Evolutionary conservation across 192 early-diverging fungal species (phyloP).

Genomic region (Haplosporangium gracile): DNA sequence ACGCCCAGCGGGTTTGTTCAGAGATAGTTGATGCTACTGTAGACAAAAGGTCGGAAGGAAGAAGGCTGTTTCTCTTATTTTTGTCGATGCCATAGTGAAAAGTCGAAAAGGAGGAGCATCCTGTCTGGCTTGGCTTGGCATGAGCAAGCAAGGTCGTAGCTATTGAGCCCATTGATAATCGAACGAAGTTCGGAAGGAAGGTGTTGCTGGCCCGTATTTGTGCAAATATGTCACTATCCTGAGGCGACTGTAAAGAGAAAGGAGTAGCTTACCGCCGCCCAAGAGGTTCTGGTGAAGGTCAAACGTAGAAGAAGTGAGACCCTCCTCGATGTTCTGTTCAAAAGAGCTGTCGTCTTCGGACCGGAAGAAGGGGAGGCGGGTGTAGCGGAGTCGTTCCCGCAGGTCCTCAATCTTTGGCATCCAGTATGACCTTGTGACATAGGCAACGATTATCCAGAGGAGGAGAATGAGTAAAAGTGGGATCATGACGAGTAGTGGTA

Average conservation of each 20-base stretch:
- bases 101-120: not conserved
- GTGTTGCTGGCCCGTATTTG: not conserved
- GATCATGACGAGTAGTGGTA: slow-evolving; percentile 8
- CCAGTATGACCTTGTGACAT: slow-evolving; percentile 38
- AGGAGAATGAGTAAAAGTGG: slow-evolving; percentile 35
- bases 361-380: slow-evolving; percentile 62
- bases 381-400: slow-evolving; percentile 58
- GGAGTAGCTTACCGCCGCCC: slow-evolving; percentile 52
- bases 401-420: slow-evolving; percentile 35
- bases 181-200: not conserved
- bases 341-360: slow-evolving; percentile 60
- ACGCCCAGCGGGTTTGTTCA: not conserved
- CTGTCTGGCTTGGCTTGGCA: not conserved
- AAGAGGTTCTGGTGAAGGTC: slow-evolving; percentile 65
- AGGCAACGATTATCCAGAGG: slow-evolving; percentile 26
- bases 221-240: not conserved
- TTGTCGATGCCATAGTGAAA: not conserved
- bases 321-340: slow-evolving; percentile 68
- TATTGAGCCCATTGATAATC: not conserved
- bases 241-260: not conserved
- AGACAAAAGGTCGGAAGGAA: no score
- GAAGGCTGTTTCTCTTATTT: not conserved
- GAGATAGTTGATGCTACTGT: not conserved
- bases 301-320: slow-evolving; percentile 67
- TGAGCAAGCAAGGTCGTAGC: not conserved